Evolutionary conservation across 257 asterid species (phyloP).

Genomic region (Jasminum sambac): DNA sequence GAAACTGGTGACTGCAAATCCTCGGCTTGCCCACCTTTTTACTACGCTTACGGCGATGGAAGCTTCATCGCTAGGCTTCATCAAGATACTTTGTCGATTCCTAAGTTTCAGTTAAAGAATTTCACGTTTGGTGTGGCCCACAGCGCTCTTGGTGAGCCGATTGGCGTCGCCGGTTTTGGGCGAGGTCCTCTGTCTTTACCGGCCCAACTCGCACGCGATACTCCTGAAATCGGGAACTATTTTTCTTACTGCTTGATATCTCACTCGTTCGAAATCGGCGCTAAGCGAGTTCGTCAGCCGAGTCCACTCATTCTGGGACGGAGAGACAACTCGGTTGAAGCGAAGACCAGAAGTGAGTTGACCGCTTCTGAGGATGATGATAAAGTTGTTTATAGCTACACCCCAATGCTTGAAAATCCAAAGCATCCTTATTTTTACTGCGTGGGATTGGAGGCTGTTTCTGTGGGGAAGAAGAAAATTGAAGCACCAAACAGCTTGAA

Average conservation of each 20-base stretch:
- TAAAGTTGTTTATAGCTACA: slow-evolving; percentile 41
- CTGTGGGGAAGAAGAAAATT: slow-evolving; percentile 52
- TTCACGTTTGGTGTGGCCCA: slow-evolving; percentile 93
- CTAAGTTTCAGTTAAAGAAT: slow-evolving; percentile 41
- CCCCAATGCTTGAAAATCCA: slow-evolving; percentile 78
- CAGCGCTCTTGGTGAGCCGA: slow-evolving; percentile 79
- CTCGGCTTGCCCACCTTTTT: slow-evolving; percentile 69
- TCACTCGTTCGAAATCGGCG: slow-evolving; percentile 62
- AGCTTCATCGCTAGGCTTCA: slow-evolving; percentile 70
- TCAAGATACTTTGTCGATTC: slow-evolving; percentile 47
- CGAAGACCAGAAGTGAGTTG: slow-evolving; percentile 22
- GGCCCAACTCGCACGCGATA: slow-evolving; percentile 59
- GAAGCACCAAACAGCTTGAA: slow-evolving; percentile 54
- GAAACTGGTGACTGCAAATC: slow-evolving; percentile 60
- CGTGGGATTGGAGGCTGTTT: slow-evolving; percentile 64
- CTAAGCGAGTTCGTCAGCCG: slow-evolving; percentile 37
- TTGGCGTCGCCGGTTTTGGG: slow-evolving; percentile 96
- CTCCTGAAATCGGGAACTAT: slow-evolving; percentile 75
- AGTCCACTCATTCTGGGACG: slow-evolving; percentile 84
- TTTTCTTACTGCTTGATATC: slow-evolving; percentile 84
- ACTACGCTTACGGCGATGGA: slow-evolving; percentile 96
- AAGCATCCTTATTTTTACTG: slow-evolving; percentile 71
- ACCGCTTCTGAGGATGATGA: neutral
- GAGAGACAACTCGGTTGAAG: slow-evolving; percentile 26
- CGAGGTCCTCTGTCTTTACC: slow-evolving; percentile 80